Percentiles rank a stretch among this genome's conserved stretches.
Conservation (phyloP, 805 yeast species). For the Hanseniaspora pseudoguilliermondii region DNA sequence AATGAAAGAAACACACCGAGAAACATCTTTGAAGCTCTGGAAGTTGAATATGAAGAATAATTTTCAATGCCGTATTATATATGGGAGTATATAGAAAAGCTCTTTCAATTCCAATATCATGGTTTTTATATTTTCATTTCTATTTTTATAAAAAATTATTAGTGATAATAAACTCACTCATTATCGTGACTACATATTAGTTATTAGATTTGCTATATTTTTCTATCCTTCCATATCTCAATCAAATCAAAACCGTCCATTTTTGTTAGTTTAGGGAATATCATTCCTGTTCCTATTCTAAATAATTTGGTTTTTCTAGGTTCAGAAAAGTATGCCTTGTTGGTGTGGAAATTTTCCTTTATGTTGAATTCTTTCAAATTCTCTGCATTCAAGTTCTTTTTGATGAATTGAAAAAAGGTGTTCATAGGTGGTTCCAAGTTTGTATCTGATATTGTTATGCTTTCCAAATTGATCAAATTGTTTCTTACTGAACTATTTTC, state of each 20-base stretch:
- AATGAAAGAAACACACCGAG: neutral
- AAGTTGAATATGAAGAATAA: neutral
- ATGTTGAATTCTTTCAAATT: constrained; percentile 7
- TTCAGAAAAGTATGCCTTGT: neutral
- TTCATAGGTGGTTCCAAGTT: constrained; percentile 3
- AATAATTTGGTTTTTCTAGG: constrained; percentile 36
- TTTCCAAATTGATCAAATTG: neutral
- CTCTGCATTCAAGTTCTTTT: neutral
- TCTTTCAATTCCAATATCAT: neutral
- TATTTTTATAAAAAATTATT: constrained; percentile 10
- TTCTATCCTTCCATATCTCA: constrained; percentile 78
- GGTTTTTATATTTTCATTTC: neutral
- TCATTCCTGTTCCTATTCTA: constrained; percentile 77
- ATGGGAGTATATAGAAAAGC: too few relatives aligned
- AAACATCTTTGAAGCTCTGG: constrained; percentile 5
- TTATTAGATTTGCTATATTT: constrained; percentile 22
- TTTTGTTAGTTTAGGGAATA: constrained; percentile 89
- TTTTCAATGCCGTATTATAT: too few relatives aligned
- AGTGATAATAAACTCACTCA: constrained; percentile 18
- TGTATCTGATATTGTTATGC: neutral
- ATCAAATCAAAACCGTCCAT: constrained; percentile 86
- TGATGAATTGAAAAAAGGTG: neutral
- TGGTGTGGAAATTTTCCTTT: neutral
- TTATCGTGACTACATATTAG: constrained; percentile 65
- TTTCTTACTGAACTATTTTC: neutral